Base-by-base conservation (phyloP, 352 stramenopile species). In the Phytophthora fragariaefolia region DNA sequence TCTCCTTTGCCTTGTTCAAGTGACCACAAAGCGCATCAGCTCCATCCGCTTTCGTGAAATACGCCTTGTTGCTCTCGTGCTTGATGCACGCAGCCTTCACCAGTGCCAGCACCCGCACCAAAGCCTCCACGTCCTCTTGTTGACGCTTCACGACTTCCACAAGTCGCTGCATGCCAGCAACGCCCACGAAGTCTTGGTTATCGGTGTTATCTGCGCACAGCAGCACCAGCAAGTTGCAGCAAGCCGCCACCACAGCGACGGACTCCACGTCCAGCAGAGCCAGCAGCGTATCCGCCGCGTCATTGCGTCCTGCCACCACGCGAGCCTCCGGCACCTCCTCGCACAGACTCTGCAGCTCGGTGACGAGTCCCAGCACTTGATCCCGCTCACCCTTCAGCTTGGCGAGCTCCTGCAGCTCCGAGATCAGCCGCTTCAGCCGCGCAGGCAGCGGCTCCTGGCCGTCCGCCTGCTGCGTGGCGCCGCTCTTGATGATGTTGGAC, bases 401-500 rank as follows among this genome's bases (percentile, higher is more conserved):
- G 2, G 45, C 56, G 18, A 58, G 20, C 27, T 52, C 6, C 51
- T 71, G 53, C 24, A 90, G 47, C 17, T 75, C 58, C 0, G 47
- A 52, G 26, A 89, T 63, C 2, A 82, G 34, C 34, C 53, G 65
- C 50, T 85, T 79, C 20, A 90, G 60, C 15, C 66, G 75, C 45
- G 24, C 54, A 57, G 53, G 60, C 7, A 74, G 58, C 36, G 62
- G 36, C 18, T 77, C 60, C 4, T 71, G 59, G 0, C 64, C 57
- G 6, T 56, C 58, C 2, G 24, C 45, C 17, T 13, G 20, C 9
- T 27, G 43, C 20, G 27, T 18, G 1, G 46, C 54, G 18, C 68
- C 49, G 45, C 38, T 70, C 71, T 93, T 95, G 52, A 94, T 89
- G 59, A 94, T 85, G 59, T 91, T 93, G 46, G 81, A 92, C 23